These are phyloP conservation scores for Pythium aristosporum DNA, from an alignment of 352 stramenopile species.

Conservation along the genomic window DNA sequence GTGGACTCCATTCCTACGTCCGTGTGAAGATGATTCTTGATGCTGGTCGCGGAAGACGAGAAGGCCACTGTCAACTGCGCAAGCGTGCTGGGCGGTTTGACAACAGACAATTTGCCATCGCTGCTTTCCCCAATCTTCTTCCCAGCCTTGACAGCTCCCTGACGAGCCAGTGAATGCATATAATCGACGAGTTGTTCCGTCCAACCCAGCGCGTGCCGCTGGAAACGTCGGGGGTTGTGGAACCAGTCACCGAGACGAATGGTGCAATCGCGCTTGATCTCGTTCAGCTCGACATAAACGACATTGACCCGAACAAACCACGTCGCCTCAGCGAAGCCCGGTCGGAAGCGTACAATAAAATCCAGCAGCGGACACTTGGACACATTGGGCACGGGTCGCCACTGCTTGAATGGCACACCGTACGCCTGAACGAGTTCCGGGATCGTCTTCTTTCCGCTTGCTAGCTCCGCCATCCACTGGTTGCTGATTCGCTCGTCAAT, in stretches of 20 bases:
- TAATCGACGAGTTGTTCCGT: constrained; percentile 80
- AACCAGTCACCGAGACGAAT: constrained; percentile 78
- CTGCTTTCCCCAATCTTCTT: constrained; percentile 26
- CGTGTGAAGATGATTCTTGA: constrained; percentile 37
- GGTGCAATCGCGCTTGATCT: constrained; percentile 68
- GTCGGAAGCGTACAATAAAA: constrained; percentile 71
- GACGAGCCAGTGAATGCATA: constrained; percentile 61
- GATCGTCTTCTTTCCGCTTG: constrained; percentile 56
- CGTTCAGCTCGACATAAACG: constrained; percentile 85
- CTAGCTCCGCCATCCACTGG: constrained; percentile 78
- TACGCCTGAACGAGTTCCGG: constrained; percentile 74
- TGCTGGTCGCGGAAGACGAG: neutral
- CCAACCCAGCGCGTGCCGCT: constrained; percentile 73
- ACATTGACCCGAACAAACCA: constrained; percentile 87
- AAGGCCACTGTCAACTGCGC: neutral
- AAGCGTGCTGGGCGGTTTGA: neutral
- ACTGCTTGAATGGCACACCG: constrained; percentile 84
- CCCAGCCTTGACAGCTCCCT: constrained; percentile 29
- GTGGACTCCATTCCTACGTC: constrained; percentile 24
- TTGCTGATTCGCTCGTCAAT: constrained; percentile 80
- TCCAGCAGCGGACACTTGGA: constrained; percentile 83
- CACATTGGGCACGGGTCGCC: constrained; percentile 66
- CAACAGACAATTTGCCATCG: constrained; percentile 1
- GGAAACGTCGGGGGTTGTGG: constrained; percentile 68
- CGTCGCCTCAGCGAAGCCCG: constrained; percentile 66